Base-by-base conservation (phyloP, 1,284 basidiomycete species). In the Cutaneotrichosporon dermatis region DNA sequence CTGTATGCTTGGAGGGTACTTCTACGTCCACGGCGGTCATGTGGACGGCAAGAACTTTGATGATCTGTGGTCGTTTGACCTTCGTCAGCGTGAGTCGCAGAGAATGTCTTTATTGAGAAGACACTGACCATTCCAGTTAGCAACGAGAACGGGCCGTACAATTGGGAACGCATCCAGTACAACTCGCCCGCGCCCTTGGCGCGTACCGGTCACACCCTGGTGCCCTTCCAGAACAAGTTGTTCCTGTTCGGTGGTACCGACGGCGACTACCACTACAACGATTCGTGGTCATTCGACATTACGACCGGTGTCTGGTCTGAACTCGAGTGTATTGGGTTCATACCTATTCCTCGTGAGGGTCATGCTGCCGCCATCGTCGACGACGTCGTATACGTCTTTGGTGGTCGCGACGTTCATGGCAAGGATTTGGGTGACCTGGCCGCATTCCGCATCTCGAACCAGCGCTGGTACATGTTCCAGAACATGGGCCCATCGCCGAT, bases 171-270 rank as follows among this genome's bases (percentile, higher is more conserved):
- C 13, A 50, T 64, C 12, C 25, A 41, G 40, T 61, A 64, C 55
- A 41, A 55, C 25, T 52, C 55, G 33, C 55, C 63, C 4, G 63
- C 63, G 0, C 63, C 63, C 1, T 39, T 64, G 3, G 63, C 86
- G 59, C 85, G 96, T 63, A 98, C 96, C 1, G 95, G 96, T 41
- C 96, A 99, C 79, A 85, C 92, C 60, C 89, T 90, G 71, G 85
- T 98, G 53, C 88, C 92, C 2, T 84, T 85, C 73, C 88, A 87
- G 62, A 90, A 96, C 71, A 88, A 87, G 66, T 86, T 99, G 61
- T 86, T 90, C 70, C 82, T 96, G 88, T 99, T 99, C 70, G 96
- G 96, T 51, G 96, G 96, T 55, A 99, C 96, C 5, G 96, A 99
- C 71, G 95, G 94, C 34, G 88, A 90, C 74, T 99, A 92, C 79